Evolutionary conservation across 1,284 basidiomycete species (phyloP).

Genomic region (Microbotryum scabiosae): DNA sequence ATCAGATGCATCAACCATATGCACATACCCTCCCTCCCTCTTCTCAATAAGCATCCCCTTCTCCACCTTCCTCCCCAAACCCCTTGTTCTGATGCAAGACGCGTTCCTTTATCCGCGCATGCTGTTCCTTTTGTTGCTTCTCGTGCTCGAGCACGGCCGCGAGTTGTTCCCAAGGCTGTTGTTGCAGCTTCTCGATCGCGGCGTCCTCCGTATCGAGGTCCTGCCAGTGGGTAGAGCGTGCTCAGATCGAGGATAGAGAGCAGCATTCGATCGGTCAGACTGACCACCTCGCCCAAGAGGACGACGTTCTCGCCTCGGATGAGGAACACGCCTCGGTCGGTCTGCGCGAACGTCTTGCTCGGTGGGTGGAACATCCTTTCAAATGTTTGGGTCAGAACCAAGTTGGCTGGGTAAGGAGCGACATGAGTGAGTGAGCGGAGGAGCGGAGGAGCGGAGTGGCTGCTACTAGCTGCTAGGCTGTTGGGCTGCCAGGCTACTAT

Average conservation of each 20-base stretch:
- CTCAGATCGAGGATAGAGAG: not conserved
- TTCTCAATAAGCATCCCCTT: slow-evolving; percentile 72
- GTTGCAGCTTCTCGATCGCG: slow-evolving; percentile 55
- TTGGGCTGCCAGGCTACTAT: too few species aligned
- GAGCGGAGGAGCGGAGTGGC: not conserved
- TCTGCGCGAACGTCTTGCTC: slow-evolving; percentile 70
- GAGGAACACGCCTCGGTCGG: slow-evolving; percentile 77
- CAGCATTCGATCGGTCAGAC: slow-evolving; percentile 38
- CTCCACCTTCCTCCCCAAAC: slow-evolving; percentile 78
- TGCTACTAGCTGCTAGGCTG: too few species aligned
- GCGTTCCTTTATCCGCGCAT: slow-evolving; percentile 45
- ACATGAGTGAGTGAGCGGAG: not conserved
- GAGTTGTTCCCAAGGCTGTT: slow-evolving; percentile 61
- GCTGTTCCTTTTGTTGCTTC: slow-evolving; percentile 51
- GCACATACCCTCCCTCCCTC: not conserved
- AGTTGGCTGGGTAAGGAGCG: slow-evolving; percentile 34
- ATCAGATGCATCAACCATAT: too few species aligned
- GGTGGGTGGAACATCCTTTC: slow-evolving; percentile 68
- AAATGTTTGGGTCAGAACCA: slow-evolving; percentile 43
- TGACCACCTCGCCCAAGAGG: slow-evolving; percentile 87
- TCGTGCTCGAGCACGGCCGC: slow-evolving; percentile 52
- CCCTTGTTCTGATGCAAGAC: slow-evolving; percentile 68
- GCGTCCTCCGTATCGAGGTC: slow-evolving; percentile 90
- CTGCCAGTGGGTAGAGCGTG: slow-evolving; percentile 44
- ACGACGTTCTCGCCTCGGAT: slow-evolving; percentile 99